A percentile compares a stretch with the other conserved stretches of the same genome.
phyloP scores from a whole-genome alignment of 2,329 filamentous ascomycete species.

The Trichoderma simmonsii region DNA sequence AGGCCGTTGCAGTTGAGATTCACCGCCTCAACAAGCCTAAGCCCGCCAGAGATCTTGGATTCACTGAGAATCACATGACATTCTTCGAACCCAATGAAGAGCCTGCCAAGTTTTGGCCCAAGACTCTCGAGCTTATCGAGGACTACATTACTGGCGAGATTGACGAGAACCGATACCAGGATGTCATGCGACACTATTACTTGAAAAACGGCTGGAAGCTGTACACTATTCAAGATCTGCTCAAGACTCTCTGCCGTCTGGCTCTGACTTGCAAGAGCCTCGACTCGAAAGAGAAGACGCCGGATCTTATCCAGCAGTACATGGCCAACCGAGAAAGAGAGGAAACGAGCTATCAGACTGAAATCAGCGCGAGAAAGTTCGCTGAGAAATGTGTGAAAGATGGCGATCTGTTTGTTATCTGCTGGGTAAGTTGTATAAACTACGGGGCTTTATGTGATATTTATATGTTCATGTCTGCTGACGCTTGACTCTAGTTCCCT shows the following conservation, averaged over 20 bases:
- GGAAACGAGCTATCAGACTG: slow-evolving; percentile 83
- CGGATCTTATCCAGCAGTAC: slow-evolving; percentile 85
- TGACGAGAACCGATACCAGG: slow-evolving; percentile 81
- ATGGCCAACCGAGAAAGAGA: slow-evolving; percentile 76
- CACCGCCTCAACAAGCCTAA: slow-evolving; percentile 70
- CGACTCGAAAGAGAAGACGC: slow-evolving; percentile 89
- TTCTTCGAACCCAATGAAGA: slow-evolving; percentile 68
- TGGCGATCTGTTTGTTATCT: slow-evolving; percentile 83
- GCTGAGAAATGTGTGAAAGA: slow-evolving; percentile 93
- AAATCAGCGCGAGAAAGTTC: slow-evolving; percentile 86
- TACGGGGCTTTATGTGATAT: not conserved
- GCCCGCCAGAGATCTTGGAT: slow-evolving; percentile 77
- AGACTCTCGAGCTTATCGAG: slow-evolving; percentile 81
- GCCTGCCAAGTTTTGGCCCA: slow-evolving; percentile 73
- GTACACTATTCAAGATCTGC: slow-evolving; percentile 87
- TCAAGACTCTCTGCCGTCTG: slow-evolving; percentile 76
- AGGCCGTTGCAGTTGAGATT: slow-evolving; percentile 70
- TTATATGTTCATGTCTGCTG: slow-evolving; percentile 5
- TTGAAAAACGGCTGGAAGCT: slow-evolving; percentile 87
- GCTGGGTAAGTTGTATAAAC: slow-evolving; percentile 67
- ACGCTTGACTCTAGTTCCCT: slow-evolving; percentile 54
- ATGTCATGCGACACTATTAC: slow-evolving; percentile 88
- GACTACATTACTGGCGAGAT: slow-evolving; percentile 79
- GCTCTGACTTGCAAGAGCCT: slow-evolving; percentile 78
- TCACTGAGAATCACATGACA: slow-evolving; percentile 73